Conservation (phyloP, 2,329 filamentous ascomycete genomes). For the Monilinia fructicola region DNA sequence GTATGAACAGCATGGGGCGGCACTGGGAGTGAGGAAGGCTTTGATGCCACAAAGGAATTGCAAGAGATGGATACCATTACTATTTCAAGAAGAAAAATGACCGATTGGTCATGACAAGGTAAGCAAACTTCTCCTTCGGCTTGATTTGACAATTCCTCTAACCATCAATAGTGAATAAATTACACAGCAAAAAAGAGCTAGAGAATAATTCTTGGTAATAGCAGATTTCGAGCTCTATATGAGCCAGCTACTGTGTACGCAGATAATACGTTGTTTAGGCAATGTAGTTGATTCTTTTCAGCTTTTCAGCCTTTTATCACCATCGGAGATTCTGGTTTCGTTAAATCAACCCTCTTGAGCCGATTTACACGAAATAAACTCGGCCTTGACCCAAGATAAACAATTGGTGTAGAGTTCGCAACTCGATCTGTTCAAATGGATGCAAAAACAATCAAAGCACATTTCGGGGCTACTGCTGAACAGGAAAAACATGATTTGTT, state of each 20-base stretch:
- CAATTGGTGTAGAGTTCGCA: constrained; percentile 98
- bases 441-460: constrained; percentile 99
- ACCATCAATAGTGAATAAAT: background rate
- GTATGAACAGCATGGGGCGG: no score
- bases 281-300: no score
- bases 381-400: constrained; percentile 99
- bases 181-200: background rate
- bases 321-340: constrained; percentile 98
- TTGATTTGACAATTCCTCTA: background rate
- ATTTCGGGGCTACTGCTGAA: constrained; percentile 99
- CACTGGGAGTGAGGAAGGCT: no score
- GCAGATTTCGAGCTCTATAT: background rate
- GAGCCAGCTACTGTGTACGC: no score
- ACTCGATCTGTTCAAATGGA: constrained; percentile 98
- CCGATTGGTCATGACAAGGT: background rate
- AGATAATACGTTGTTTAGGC: no score
- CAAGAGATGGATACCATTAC: background rate
- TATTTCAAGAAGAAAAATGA: background rate
- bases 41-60: no score
- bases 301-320: no score
- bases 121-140: background rate
- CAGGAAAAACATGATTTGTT: constrained; percentile 78
- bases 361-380: constrained; percentile 99
- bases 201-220: background rate
- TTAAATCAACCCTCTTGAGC: constrained; percentile 99